phyloP scores from a whole-genome alignment of 2,329 filamentous ascomycete genomes.

The Trichophyton rubrum region DNA sequence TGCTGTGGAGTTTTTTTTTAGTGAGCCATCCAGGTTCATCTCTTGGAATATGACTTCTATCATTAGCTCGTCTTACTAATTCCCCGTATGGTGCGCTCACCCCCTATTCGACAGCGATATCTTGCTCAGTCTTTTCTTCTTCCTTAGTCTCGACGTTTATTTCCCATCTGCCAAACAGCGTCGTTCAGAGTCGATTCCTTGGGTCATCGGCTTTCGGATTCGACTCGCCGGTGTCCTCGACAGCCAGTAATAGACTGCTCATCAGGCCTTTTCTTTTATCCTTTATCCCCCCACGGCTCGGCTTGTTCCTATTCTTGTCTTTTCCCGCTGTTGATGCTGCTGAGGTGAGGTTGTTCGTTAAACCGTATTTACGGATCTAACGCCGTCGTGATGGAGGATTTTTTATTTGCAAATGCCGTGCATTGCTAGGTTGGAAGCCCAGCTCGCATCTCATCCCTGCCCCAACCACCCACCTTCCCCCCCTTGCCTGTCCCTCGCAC shows the following conservation, averaged over 20 bases:
- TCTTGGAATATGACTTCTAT: not conserved
- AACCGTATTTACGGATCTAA: not conserved
- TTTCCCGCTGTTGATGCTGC: not conserved
- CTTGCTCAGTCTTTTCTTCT: not conserved
- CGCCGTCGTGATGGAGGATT: not conserved
- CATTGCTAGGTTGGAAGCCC: not conserved
- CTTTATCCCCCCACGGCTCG: not conserved
- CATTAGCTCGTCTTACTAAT: not conserved
- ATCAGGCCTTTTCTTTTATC: not conserved
- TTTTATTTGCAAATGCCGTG: not conserved
- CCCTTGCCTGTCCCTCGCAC: not conserved
- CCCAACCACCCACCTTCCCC: not conserved
- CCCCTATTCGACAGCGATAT: not conserved
- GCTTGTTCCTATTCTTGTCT: not conserved
- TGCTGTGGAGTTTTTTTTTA: too few species aligned
- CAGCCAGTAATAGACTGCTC: not conserved
- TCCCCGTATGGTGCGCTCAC: not conserved
- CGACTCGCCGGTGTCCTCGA: not conserved
- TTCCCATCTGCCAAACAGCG: not conserved
- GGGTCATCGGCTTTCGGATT: not conserved
- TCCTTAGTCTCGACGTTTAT: constrained; percentile 2
- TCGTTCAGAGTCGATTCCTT: not conserved
- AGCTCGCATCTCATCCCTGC: not conserved
- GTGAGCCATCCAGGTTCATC: not conserved
- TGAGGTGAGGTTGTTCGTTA: not conserved